Evolutionary conservation across 768 basidiomycete genomes (phyloP).

Genomic region (Psilocybe cyanescens): DNA sequence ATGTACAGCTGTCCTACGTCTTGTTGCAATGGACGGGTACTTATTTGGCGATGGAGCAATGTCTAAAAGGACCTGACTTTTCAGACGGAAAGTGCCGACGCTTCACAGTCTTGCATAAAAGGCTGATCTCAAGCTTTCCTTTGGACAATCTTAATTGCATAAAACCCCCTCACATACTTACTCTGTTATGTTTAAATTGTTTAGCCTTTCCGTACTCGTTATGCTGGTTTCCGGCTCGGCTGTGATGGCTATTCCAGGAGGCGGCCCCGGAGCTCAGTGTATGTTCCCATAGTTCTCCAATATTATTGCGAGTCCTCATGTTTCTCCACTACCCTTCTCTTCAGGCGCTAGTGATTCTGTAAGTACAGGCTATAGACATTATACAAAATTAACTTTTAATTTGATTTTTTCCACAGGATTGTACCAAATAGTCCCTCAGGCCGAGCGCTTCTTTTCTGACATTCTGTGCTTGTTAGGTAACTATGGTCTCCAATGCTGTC

Average conservation of each 20-base stretch:
- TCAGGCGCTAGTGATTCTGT: constrained; percentile 1
- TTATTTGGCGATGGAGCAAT: no score
- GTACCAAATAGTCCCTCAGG: neutral
- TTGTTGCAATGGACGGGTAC: no score
- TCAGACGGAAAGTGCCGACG: no score
- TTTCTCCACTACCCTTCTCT: neutral
- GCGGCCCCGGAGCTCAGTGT: constrained; percentile 5
- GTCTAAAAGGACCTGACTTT: no score
- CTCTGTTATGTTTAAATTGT: neutral
- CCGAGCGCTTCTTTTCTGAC: neutral
- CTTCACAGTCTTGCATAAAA: no score
- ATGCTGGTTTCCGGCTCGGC: neutral
- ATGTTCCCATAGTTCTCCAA: neutral
- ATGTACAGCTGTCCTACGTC: no score
- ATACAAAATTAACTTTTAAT: no score
- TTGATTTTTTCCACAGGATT: neutral
- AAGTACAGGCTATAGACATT: neutral
- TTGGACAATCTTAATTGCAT: neutral
- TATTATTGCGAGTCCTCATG: neutral
- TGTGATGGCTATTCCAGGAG: constrained; percentile 2
- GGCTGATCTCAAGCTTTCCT: no score
- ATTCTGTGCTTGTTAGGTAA: neutral
- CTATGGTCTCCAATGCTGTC: neutral
- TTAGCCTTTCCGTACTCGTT: neutral
- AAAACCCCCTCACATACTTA: neutral